Evolutionary conservation across 2,329 filamentous ascomycete species (phyloP), one percentile per base, ranked within the genome.

Genomic region (Botrytis hyacinthi): DNA sequence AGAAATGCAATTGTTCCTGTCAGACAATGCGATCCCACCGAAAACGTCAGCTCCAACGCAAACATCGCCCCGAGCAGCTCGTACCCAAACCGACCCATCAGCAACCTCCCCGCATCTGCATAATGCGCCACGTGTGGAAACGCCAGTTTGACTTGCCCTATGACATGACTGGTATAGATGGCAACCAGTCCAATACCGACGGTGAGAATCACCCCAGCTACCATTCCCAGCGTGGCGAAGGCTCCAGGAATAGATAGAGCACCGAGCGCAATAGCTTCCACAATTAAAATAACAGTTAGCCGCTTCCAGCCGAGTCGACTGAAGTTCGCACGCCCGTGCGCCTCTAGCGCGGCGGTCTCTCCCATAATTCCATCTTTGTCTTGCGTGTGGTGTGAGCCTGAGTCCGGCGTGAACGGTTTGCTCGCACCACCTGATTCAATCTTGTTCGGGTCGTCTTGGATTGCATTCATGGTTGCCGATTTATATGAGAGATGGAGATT

Each of bases 1-100:
- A 88, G 88, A 81, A 90, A 84, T 73, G 87, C 87, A 75, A 90
- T 87, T n/a, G 84, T 84, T 78, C 89, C 90, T 0, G 87, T 89
- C 74, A 90, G 82, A 44, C 90, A 82, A 79, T 91, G 90, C 44
- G 87, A 88, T 26, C 85, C 87, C 83, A 90, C 88, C 76, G 89
- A 84, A 81, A 91, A 90, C n/a, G 90, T 80, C 26, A 90, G 81
- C 76, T 90, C 86, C 35, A 90, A 78, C 8, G 85, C 80, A 76
- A 87, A 86, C 10, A 83, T 85, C 26, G 83, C 78, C 6, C 86
- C 87, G 68, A 89, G 81, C 46, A 90, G 74, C 76, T 63, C 61
- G 20, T 63, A 83, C 2, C 86, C 87, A 60, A 85, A 81, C 14
- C 77, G 80, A 0, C 89, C 89, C 68, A 82, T 81, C 32, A 90